Conservation (phyloP, 2,329 filamentous ascomycete species). For the Macroventuria anomochaeta region DNA sequence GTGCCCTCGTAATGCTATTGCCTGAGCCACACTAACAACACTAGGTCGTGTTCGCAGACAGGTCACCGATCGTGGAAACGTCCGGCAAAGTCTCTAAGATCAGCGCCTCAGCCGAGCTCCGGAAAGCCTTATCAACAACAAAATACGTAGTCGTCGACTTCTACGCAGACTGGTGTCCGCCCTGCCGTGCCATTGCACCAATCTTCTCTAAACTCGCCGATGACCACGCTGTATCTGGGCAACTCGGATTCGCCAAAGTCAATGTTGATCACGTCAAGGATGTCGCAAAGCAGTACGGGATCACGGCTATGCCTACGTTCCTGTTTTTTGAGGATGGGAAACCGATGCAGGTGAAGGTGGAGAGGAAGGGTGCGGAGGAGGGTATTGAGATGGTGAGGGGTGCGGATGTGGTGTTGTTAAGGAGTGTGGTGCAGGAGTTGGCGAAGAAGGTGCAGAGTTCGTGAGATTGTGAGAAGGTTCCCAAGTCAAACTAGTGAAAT, state of each 20-base stretch:
- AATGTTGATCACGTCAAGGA: constrained; percentile 59
- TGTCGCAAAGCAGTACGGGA: constrained; percentile 54
- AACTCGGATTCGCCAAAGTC: constrained; percentile 60
- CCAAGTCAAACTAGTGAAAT: too few relatives aligned
- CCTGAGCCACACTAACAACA: too few relatives aligned
- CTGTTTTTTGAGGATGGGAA: constrained; percentile 26
- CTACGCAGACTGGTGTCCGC: constrained; percentile 57
- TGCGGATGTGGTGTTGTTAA: constrained; percentile 15
- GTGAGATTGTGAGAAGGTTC: neutral
- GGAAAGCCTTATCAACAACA: neutral
- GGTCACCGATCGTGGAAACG: constrained; percentile 13
- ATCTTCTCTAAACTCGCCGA: constrained; percentile 58
- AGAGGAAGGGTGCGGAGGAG: constrained; percentile 11
- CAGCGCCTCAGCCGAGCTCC: neutral
- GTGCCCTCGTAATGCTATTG: too few relatives aligned
- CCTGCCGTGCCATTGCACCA: constrained; percentile 60
- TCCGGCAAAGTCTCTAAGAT: constrained; percentile 6
- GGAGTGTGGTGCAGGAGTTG: constrained; percentile 18
- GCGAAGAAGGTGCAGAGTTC: constrained; percentile 3
- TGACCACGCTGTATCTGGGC: constrained; percentile 51
- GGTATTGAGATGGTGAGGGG: constrained; percentile 7
- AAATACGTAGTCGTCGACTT: constrained; percentile 16
- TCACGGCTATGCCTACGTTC: constrained; percentile 51
- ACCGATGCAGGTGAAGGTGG: constrained; percentile 20
- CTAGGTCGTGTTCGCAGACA: constrained; percentile 14